Evolutionary conservation across 768 basidiomycete species (phyloP).

Genomic region (Paxillus involutus): DNA sequence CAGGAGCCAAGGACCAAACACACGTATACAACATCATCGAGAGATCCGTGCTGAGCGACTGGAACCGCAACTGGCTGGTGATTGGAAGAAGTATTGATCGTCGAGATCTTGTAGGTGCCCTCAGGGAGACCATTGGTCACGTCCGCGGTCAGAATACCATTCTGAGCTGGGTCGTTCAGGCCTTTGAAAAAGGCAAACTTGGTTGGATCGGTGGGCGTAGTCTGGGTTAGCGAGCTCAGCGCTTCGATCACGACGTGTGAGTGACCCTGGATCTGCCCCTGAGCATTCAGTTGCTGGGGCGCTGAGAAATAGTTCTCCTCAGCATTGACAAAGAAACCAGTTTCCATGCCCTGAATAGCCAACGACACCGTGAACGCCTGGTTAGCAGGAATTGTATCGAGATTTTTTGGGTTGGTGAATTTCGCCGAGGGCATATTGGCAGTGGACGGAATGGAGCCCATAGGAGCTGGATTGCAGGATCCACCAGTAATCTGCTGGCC

Average conservation of each 20-base stretch:
- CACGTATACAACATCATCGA: slow-evolving; percentile 64
- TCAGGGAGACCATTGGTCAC: slow-evolving; percentile 57
- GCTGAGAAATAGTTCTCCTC: slow-evolving; percentile 54
- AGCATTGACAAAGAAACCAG: slow-evolving; percentile 59
- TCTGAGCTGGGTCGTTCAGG: slow-evolving; percentile 42
- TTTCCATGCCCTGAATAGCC: slow-evolving; percentile 44
- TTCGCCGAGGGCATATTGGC: slow-evolving; percentile 50
- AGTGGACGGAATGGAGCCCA: slow-evolving; percentile 51
- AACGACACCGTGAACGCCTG: slow-evolving; percentile 51
- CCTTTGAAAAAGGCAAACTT: slow-evolving; percentile 58
- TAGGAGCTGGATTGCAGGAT: slow-evolving; percentile 60
- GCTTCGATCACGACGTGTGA: slow-evolving; percentile 59
- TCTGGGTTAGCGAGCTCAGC: slow-evolving; percentile 42
- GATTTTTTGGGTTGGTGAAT: slow-evolving; percentile 43
- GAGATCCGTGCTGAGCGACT: slow-evolving; percentile 57
- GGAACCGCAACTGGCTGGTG: slow-evolving; percentile 59
- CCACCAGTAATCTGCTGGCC: slow-evolving; percentile 51
- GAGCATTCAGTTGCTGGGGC: slow-evolving; percentile 51
- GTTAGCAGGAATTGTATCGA: slow-evolving; percentile 44
- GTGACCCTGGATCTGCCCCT: slow-evolving; percentile 55
- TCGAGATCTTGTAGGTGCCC: slow-evolving; percentile 58
- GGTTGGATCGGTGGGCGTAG: slow-evolving; percentile 46
- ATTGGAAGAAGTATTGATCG: slow-evolving; percentile 57
- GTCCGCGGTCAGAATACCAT: slow-evolving; percentile 48
- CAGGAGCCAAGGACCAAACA: slow-evolving; percentile 22